Evolutionary conservation across 495 filamentous ascomycete genomes (phyloP).

Genomic region (Hypoxylon crocopeplum): DNA sequence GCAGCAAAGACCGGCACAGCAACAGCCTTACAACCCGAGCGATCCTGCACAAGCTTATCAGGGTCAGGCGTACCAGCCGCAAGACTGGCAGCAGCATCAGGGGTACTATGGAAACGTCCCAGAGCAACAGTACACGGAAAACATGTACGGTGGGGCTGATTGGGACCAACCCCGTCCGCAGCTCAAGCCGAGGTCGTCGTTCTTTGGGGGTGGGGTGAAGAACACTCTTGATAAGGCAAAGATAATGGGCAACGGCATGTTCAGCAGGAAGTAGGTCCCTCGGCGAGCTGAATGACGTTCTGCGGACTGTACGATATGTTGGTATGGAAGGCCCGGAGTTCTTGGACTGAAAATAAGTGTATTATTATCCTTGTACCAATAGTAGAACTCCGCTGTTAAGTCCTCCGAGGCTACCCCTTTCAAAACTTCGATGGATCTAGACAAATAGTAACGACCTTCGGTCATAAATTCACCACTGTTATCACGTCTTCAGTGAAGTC

Average conservation of each 20-base stretch:
- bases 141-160: constrained; percentile 16
- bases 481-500: too few species aligned
- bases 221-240: constrained; percentile 40
- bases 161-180: constrained; percentile 29
- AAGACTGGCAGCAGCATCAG: constrained; percentile 34
- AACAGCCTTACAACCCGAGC: constrained; percentile 15
- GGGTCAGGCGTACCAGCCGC: constrained; percentile 30
- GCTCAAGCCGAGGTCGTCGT: constrained; percentile 37
- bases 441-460: too few species aligned
- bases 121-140: constrained; percentile 21
- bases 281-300: not conserved
- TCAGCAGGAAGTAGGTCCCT: constrained; percentile 21
- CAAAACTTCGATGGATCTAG: too few species aligned
- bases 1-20: not conserved
- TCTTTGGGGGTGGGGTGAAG: constrained; percentile 39
- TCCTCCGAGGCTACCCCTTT: too few species aligned
- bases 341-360: too few species aligned
- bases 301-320: not conserved
- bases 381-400: too few species aligned
- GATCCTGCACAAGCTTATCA: constrained; percentile 11
- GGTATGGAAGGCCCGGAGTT: not conserved
- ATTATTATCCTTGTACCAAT: too few species aligned
- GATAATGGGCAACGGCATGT: constrained; percentile 38
- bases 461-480: too few species aligned
- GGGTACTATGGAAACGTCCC: constrained; percentile 27